Evolutionary conservation across 2,329 filamentous ascomycete genomes (phyloP).

Genomic region (Exophiala dermatitidis): DNA sequence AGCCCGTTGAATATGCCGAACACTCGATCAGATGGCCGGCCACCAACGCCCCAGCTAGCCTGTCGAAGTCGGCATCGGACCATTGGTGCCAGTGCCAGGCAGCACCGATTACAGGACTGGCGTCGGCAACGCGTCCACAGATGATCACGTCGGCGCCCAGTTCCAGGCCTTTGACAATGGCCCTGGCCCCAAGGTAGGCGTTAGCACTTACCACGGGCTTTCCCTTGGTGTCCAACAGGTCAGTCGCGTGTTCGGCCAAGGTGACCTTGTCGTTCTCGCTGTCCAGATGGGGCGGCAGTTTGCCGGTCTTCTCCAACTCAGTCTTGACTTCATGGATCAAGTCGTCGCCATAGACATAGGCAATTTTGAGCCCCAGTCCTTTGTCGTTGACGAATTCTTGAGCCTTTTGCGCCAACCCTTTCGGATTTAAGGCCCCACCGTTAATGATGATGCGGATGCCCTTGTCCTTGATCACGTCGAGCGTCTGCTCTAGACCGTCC

Average conservation of each 20-base stretch:
- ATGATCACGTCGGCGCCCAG: constrained; percentile 39
- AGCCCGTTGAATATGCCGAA: constrained; percentile 48
- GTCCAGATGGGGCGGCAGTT: constrained; percentile 39
- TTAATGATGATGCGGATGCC: constrained; percentile 51
- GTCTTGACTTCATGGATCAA: constrained; percentile 33
- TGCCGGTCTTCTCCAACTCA: constrained; percentile 30
- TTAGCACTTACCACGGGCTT: constrained; percentile 42
- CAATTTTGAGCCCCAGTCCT: constrained; percentile 36
- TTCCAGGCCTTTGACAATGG: constrained; percentile 38
- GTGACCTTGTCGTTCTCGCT: constrained; percentile 34
- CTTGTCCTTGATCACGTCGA: constrained; percentile 43
- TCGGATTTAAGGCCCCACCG: constrained; percentile 51
- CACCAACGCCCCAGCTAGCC: constrained; percentile 45
- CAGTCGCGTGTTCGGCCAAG: constrained; percentile 33
- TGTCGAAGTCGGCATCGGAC: constrained; percentile 43
- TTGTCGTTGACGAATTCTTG: constrained; percentile 32
- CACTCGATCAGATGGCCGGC: constrained; percentile 51
- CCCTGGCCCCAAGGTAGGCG: constrained; percentile 48
- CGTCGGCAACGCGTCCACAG: constrained; percentile 44
- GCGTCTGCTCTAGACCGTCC: constrained; percentile 42
- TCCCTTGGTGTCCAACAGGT: constrained; percentile 33
- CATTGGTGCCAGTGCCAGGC: constrained; percentile 52
- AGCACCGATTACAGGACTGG: constrained; percentile 49
- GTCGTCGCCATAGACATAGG: constrained; percentile 43
- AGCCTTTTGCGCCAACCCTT: constrained; percentile 43